These are phyloP conservation scores for Euryodendron excelsum DNA, from an alignment of 148 eudicot species.

Conservation along the genomic window DNA sequence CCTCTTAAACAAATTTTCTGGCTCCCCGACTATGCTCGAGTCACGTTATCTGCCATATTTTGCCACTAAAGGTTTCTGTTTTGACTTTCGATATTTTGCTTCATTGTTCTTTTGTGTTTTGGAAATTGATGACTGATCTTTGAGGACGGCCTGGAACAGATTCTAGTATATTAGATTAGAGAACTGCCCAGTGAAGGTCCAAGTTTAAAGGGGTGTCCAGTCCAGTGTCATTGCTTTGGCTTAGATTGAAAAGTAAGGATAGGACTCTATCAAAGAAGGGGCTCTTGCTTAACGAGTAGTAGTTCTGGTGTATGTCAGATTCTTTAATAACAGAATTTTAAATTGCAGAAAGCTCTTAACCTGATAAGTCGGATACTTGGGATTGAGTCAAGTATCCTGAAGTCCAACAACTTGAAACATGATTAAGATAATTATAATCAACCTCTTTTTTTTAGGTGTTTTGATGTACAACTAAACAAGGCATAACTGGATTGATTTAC, in stretches of 20 bases:
- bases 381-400: no score
- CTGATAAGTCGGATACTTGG: no score
- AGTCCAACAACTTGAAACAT: not conserved
- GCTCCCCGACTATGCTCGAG: no score
- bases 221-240: not conserved
- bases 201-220: not conserved
- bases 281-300: not conserved
- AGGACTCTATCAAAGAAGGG: slow-evolving; percentile 4
- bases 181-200: not conserved
- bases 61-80: not conserved
- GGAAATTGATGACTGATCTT: not conserved
- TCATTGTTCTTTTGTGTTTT: not conserved
- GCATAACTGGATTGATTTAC: not conserved
- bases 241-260: not conserved
- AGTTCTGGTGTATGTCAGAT: not conserved
- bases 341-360: no score
- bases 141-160: no score
- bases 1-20: no score
- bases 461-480: not conserved
- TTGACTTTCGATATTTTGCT: not conserved
- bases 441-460: not conserved
- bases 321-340: not conserved
- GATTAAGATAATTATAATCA: not conserved
- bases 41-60: no score
- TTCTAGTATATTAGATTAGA: not conserved